Percentiles rank a stretch among this genome's conserved stretches.
Conservation (phyloP, 1,284 basidiomycete genomes). For the Prillingera fragicola region DNA sequence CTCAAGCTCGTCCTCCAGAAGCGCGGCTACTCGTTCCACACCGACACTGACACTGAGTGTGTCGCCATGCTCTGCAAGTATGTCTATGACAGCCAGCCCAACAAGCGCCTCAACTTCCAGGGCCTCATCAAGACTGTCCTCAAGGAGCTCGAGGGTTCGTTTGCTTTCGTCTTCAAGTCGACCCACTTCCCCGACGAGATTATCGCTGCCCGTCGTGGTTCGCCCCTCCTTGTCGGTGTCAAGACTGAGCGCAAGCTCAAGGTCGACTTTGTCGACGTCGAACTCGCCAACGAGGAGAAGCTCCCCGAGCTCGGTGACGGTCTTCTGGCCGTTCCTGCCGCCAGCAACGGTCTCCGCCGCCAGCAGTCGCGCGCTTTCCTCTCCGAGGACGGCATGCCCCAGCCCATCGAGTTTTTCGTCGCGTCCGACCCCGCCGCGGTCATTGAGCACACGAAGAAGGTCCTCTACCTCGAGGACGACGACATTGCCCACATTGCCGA, state of each 20-base stretch:
- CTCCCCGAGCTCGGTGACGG: slow-evolving; percentile 35
- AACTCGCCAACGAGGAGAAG: slow-evolving; percentile 69
- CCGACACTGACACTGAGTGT: slow-evolving; percentile 96
- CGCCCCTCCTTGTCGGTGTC: slow-evolving; percentile 93
- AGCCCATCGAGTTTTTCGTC: slow-evolving; percentile 99
- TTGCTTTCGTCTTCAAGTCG: slow-evolving; percentile 99
- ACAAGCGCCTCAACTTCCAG: slow-evolving; percentile 84
- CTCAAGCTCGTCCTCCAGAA: slow-evolving; percentile 91
- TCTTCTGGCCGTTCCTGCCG: slow-evolving; percentile 68
- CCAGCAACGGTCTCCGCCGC: slow-evolving; percentile 67
- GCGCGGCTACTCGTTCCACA: slow-evolving; percentile 89
- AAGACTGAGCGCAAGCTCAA: slow-evolving; percentile 99
- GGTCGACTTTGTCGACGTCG: slow-evolving; percentile 99
- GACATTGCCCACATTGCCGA: slow-evolving; percentile 97
- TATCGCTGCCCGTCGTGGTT: slow-evolving; percentile 92
- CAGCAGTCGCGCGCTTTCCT: slow-evolving; percentile 98
- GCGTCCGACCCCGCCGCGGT: slow-evolving; percentile 96
- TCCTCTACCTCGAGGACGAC: slow-evolving; percentile 97
- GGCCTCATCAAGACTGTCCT: slow-evolving; percentile 90
- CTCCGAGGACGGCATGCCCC: slow-evolving; percentile 95
- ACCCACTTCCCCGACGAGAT: slow-evolving; percentile 93
- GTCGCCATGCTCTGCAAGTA: slow-evolving; percentile 96
- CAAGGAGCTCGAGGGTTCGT: slow-evolving; percentile 98
- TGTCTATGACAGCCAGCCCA: slow-evolving; percentile 87
- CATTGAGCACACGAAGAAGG: slow-evolving; percentile 98